Conservation (phyloP, 2,329 filamentous ascomycete genomes). For the Boeremia lycopersici region DNA sequence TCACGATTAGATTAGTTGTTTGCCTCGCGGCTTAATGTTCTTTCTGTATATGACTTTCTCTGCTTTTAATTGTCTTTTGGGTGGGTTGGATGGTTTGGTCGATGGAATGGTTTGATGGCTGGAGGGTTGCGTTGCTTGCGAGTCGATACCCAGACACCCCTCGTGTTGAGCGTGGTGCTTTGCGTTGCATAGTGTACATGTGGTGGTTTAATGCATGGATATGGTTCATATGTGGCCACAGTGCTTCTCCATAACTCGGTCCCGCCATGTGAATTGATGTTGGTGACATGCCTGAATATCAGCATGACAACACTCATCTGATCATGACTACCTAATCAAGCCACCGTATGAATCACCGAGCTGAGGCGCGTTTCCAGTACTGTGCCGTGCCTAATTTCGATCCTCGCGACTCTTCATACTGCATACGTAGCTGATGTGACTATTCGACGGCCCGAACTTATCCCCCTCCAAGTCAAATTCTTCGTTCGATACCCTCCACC, state of each 20-base stretch:
- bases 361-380: too few relatives aligned
- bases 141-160: slow-evolving; percentile 21
- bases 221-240: too few relatives aligned
- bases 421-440: not conserved
- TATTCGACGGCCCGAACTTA: slow-evolving; percentile 6
- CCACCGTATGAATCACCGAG: too few relatives aligned
- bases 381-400: not conserved
- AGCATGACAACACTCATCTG: too few relatives aligned
- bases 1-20: slow-evolving; percentile 12
- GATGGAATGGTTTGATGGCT: too few relatives aligned
- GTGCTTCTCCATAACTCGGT: too few relatives aligned
- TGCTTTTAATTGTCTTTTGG: not conserved
- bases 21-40: slow-evolving; percentile 21
- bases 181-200: not conserved
- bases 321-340: too few relatives aligned
- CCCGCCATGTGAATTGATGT: too few relatives aligned
- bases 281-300: too few relatives aligned
- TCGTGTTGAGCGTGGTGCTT: slow-evolving; percentile 10
- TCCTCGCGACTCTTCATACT: not conserved
- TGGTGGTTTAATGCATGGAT: too few relatives aligned
- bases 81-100: too few relatives aligned
- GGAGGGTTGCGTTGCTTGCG: too few relatives aligned
- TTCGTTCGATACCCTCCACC: not conserved
- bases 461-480: not conserved
- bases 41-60: not conserved